Conservation (phyloP, 148 eudicot species). For the Dianthus caryophyllus region DNA sequence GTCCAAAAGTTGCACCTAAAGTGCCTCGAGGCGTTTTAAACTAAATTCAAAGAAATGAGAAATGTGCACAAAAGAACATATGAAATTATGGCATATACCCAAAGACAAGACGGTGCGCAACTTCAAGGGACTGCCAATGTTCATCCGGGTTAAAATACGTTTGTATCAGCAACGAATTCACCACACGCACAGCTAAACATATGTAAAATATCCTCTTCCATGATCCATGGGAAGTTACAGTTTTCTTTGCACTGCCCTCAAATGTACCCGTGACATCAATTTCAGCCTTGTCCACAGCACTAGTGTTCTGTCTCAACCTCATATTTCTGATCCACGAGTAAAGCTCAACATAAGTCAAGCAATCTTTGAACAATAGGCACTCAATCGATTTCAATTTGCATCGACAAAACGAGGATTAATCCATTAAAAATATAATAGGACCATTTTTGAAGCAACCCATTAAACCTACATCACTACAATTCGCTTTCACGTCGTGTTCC, state of each 20-base stretch:
- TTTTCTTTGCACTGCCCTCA: conserved; percentile 18
- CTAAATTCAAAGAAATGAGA: not conserved
- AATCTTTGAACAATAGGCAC: not conserved
- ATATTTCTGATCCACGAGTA: conserved; percentile 27
- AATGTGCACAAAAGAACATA: not conserved
- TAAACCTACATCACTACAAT: too few species aligned
- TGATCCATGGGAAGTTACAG: conserved; percentile 26
- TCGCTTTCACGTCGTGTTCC: too few species aligned
- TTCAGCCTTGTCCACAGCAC: conserved; percentile 9
- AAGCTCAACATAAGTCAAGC: not conserved
- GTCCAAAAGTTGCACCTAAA: too few species aligned
- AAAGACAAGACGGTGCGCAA: conserved; percentile 72
- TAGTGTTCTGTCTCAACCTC: conserved; percentile 45
- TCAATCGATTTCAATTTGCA: too few species aligned
- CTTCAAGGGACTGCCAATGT: conserved; percentile 96
- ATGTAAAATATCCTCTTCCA: conserved; percentile 40
- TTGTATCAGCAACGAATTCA: conserved; percentile 72
- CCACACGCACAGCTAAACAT: conserved; percentile 49
- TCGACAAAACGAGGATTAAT: too few species aligned
- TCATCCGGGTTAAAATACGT: conserved; percentile 97
- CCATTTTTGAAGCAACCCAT: too few species aligned
- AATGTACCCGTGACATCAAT: conserved; percentile 15
- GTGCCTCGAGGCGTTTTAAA: too few species aligned
- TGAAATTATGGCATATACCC: conserved; percentile 39
- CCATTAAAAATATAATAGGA: too few species aligned